Base-by-base conservation (phyloP, 2,329 filamentous ascomycete genomes). In the Fusarium cyanostomum region DNA sequence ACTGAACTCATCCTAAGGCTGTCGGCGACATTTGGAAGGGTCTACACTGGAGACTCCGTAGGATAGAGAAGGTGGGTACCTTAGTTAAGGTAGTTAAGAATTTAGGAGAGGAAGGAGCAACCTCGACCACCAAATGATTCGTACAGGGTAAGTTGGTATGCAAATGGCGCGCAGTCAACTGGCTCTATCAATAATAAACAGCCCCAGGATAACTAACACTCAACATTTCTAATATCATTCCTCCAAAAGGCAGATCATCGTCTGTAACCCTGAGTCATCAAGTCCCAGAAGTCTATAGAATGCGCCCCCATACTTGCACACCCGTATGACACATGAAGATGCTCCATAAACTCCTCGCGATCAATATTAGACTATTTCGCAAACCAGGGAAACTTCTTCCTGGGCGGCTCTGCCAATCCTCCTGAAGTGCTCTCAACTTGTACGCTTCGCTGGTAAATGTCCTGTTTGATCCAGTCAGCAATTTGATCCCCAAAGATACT, bases 321-420 rank as follows among this genome's bases (percentile, higher is more conserved):
- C 37, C 49, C 34, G 30, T 52, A 54, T 48, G 58, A 48, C 45
- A 37, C 30, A 55, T n/a, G 27, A 35, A 59, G 58, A 56, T 44
- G 55, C 55, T 60, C 63, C 64, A 39, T 34, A 46, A 73, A 74
- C 72, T 73, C 71, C 73, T 66, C 45, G 46, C 57, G 51, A 53
- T 57, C 46, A 48, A 41, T 28, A 49, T 71, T 35, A 59, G 12
- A 52, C 39, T 74, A 81, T 71, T 84, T 86, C 67, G 82, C 80
- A 74, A 89, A 85, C 87, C 87, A 89, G 10, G 85, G 84, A 68
- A 89, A 89, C 72, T 88, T 89, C 78, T 88, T 89, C 78, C 84
- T 89, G 52, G 77, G 74, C 24, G 80, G 73, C 42, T 88, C 86
- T 13, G 77, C 70, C 6, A 77, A 66, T 7, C 79, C 75, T 1